Conservation (phyloP, 164 flowering plant genomes). For the Magnolia changhungtana region DNA sequence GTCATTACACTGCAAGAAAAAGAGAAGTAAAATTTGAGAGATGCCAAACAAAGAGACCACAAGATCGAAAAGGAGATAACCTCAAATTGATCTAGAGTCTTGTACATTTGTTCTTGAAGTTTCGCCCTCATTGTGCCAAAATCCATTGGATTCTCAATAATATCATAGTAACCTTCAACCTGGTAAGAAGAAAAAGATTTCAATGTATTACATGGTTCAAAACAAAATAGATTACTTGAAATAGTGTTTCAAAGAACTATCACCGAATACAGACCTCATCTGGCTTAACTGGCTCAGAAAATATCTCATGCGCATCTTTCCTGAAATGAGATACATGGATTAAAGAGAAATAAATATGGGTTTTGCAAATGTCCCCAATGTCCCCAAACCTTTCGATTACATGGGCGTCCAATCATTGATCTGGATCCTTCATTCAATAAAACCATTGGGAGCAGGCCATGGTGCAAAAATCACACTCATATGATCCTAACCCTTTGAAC, state of each 20-base stretch:
- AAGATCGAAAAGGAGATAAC: slow-evolving; percentile 24
- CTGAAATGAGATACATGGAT: slow-evolving; percentile 26
- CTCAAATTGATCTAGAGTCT: slow-evolving; percentile 62
- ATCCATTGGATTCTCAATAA: slow-evolving; percentile 84
- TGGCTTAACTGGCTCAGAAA: slow-evolving; percentile 76
- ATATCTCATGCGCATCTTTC: slow-evolving; percentile 62
- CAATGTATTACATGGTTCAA: slow-evolving; percentile 1
- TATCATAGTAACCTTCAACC: slow-evolving; percentile 70
- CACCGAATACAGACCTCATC: slow-evolving; percentile 44
- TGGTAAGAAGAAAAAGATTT: slow-evolving; percentile 13
- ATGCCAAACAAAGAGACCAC: neutral
- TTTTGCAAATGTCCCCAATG: too few species aligned
- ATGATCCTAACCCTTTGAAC: too few species aligned
- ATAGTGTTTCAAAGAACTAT: neutral
- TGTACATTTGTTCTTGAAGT: slow-evolving; percentile 72
- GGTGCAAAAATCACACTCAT: too few species aligned
- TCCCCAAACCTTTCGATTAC: too few species aligned
- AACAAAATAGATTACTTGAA: neutral
- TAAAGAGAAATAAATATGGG: neutral
- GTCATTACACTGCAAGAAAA: neutral
- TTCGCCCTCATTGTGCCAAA: slow-evolving; percentile 83
- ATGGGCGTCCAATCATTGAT: too few species aligned
- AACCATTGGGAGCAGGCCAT: too few species aligned
- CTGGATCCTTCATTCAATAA: too few species aligned
- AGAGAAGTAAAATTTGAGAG: neutral